A percentile compares a stretch with the other conserved stretches of the same genome.
phyloP scores from a whole-genome alignment of 129 eudicot genomes.

The Artemisia annua region DNA sequence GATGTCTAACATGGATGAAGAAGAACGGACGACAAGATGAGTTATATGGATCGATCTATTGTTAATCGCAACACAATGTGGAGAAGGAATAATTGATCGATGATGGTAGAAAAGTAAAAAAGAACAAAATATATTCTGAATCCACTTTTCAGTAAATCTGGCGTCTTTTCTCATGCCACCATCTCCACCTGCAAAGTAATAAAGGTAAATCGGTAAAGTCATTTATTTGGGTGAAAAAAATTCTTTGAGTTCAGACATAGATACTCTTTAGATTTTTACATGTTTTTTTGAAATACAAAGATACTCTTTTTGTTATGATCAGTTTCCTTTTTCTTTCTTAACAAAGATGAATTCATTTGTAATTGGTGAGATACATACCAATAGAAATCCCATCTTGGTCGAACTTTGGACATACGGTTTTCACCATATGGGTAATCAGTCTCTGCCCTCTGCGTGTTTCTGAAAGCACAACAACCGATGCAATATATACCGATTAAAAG shows the following conservation, averaged over 20 bases:
- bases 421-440: slow-evolving; percentile 70
- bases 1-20: background rate
- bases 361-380: slow-evolving; percentile 47
- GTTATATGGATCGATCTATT: too few relatives aligned
- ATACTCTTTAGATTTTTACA: slow-evolving; percentile 11
- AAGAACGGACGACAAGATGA: too few relatives aligned
- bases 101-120: background rate
- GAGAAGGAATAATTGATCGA: too few relatives aligned
- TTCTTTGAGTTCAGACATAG: slow-evolving; percentile 9
- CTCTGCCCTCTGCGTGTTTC: slow-evolving; percentile 59
- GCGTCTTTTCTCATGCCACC: slow-evolving; percentile 73
- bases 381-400: slow-evolving; percentile 88
- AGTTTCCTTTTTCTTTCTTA: too few relatives aligned
- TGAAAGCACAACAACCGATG: slow-evolving; percentile 83
- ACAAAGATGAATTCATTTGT: slow-evolving; percentile 9
- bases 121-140: background rate
- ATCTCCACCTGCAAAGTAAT: slow-evolving; percentile 72
- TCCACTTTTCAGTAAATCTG: slow-evolving; percentile 56
- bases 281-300: background rate
- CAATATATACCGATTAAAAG: slow-evolving; percentile 68
- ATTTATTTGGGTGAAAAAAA: slow-evolving; percentile 13
- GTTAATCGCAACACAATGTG: background rate
- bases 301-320: slow-evolving; percentile 1
- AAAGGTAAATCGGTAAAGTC: background rate
- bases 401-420: slow-evolving; percentile 73